Percentiles rank a stretch among this genome's conserved stretches.
phyloP scores from a whole-genome alignment of 2,329 filamentous ascomycete species.

The Cordyceps cateniannulata region DNA sequence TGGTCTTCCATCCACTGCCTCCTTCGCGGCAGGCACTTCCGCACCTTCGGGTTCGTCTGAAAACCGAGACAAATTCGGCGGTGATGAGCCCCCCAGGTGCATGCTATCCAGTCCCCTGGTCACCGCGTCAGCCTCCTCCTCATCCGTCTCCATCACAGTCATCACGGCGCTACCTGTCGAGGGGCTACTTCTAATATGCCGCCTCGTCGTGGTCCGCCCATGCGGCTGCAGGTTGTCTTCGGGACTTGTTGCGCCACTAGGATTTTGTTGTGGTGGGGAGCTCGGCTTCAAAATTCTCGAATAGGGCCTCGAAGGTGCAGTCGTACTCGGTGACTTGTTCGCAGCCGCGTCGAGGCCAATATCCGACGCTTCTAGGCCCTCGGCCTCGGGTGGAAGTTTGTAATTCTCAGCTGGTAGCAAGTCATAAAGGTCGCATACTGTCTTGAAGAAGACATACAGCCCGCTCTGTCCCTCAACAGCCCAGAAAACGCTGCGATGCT shows the following conservation, averaged over 20 bases:
- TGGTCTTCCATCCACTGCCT: conserved; percentile 8
- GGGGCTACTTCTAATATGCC: conserved; percentile 73
- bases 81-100: conserved; percentile 35
- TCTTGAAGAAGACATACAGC: conserved; percentile 94
- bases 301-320: conserved; percentile 4
- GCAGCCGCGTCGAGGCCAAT: conserved; percentile 36
- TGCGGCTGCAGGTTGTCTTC: conserved; percentile 48
- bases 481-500: conserved; percentile 94
- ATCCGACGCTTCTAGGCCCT: conserved; percentile 60
- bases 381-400: conserved; percentile 87
- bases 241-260: conserved; percentile 23
- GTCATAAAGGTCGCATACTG: conserved; percentile 86
- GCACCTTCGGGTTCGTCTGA: conserved; percentile 35
- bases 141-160: conserved; percentile 76
- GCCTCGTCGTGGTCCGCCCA: conserved; percentile 64
- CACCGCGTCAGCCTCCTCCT: conserved; percentile 56
- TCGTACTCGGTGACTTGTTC: conserved; percentile 15
- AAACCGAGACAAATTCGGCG: not conserved
- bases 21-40: conserved; percentile 33
- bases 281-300: conserved; percentile 29
- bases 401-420: conserved; percentile 91
- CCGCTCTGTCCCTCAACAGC: conserved; percentile 85
- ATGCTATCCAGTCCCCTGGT: conserved; percentile 40
- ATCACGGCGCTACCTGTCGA: conserved; percentile 73
- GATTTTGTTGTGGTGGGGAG: conserved; percentile 22